Evolutionary conservation across 1,284 basidiomycete genomes (phyloP).

Genomic region (Neolentinus lepideus): DNA sequence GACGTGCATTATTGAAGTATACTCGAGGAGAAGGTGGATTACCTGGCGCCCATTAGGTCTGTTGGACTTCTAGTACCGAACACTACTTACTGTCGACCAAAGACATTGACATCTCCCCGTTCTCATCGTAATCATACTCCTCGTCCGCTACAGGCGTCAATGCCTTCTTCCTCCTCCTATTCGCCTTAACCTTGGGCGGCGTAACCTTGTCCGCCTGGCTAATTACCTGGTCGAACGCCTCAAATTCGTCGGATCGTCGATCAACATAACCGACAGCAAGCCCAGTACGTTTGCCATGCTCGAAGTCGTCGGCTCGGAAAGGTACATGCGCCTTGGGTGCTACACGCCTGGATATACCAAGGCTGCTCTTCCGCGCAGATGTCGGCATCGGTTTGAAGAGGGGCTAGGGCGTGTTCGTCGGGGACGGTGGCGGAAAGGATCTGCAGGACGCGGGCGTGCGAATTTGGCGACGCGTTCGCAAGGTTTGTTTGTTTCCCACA

Average conservation of each 20-base stretch:
- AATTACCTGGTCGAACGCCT: conserved; percentile 73
- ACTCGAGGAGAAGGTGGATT: conserved; percentile 31
- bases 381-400: conserved; percentile 21
- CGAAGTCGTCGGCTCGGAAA: conserved; percentile 65
- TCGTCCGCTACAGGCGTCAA: conserved; percentile 26
- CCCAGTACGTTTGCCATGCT: conserved; percentile 72
- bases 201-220: conserved; percentile 59
- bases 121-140: conserved; percentile 49
- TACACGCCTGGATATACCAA: conserved; percentile 22
- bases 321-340: conserved; percentile 58
- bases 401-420: neutral
- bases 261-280: conserved; percentile 60
- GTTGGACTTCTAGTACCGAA: conserved; percentile 5
- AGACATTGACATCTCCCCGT: conserved; percentile 70
- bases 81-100: conserved; percentile 50
- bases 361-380: conserved; percentile 28
- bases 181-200: conserved; percentile 43
- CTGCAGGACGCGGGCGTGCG: neutral
- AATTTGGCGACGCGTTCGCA: neutral
- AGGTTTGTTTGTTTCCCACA: neutral
- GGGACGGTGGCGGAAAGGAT: neutral
- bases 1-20: conserved; percentile 46
- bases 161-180: conserved; percentile 29
- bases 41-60: neutral
- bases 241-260: conserved; percentile 77